Evolutionary conservation across 163 green algal genomes (phyloP).

Genomic region (Chlorella variabilis): DNA sequence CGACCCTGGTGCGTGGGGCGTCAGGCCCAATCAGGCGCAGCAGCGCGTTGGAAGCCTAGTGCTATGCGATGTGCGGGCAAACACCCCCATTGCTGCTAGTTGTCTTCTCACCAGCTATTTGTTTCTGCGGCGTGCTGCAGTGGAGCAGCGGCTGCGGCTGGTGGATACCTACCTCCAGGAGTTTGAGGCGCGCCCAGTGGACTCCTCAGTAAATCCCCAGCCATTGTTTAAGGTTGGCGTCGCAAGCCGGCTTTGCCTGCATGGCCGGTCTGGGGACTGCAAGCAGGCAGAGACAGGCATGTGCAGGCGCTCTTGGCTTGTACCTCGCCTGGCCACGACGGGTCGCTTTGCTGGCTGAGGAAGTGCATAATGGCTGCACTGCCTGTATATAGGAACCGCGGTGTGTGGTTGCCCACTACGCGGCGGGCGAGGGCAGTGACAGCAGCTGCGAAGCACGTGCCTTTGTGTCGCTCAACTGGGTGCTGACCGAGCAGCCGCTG

Average conservation of each 20-base stretch:
- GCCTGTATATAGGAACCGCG: conserved; percentile 33
- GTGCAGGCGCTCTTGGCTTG: no score
- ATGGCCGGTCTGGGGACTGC: no score
- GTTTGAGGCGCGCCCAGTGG: conserved; percentile 77
- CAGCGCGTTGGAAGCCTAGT: no score
- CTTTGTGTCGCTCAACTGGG: conserved; percentile 94
- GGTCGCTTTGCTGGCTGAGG: no score
- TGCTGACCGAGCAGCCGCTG: conserved; percentile 88
- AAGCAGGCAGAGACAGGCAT: no score
- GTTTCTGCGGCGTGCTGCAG: neutral
- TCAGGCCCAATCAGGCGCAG: no score
- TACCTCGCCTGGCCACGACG: no score
- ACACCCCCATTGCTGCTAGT: no score
- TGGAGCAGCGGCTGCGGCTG: conserved; percentile 85
- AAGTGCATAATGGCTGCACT: no score
- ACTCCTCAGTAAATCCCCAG: conserved; percentile 80
- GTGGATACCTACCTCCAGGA: conserved; percentile 83
- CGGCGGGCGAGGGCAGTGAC: conserved; percentile 72
- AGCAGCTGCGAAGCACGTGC: conserved; percentile 70
- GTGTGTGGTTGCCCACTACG: conserved; percentile 72
- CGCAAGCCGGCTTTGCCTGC: neutral
- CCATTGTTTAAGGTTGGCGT: conserved; percentile 68
- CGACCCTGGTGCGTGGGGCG: conserved; percentile 69
- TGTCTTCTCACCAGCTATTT: no score
- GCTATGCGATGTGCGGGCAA: no score